These are phyloP conservation scores for Flueggea neowawraea DNA, from an alignment of 441 rosid species.

Conservation along the genomic window DNA sequence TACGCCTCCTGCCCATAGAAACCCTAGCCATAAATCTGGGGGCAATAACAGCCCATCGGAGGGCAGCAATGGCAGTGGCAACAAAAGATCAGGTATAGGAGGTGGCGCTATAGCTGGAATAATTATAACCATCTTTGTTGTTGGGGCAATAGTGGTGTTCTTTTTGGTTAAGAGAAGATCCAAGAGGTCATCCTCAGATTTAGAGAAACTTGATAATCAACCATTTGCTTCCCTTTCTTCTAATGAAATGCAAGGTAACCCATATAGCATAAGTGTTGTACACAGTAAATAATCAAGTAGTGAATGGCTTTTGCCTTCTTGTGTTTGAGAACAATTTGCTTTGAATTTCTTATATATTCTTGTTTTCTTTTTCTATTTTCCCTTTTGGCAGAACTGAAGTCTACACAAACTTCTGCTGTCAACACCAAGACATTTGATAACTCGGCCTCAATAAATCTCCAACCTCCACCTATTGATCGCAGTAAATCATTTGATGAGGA, in stretches of 20 bases:
- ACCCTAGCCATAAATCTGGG: conserved; percentile 47
- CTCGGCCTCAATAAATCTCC: conserved; percentile 66
- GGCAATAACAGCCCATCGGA: conserved; percentile 38
- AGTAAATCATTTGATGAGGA: conserved; percentile 86
- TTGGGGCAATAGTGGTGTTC: conserved; percentile 70
- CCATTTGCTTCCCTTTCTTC: conserved; percentile 70
- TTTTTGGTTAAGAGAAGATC: conserved; percentile 74
- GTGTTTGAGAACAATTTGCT: not conserved
- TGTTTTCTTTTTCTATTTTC: not conserved
- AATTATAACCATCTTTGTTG: conserved; percentile 72
- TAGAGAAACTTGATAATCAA: conserved; percentile 71
- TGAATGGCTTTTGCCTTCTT: not conserved
- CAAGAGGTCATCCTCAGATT: conserved; percentile 57
- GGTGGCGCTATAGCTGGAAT: conserved; percentile 98
- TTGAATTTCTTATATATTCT: not conserved
- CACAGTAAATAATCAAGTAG: not conserved
- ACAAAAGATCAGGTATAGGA: conserved; percentile 80
- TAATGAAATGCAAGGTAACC: conserved; percentile 60
- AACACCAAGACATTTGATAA: conserved; percentile 65
- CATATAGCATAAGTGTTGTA: too few species aligned
- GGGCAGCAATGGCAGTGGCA: conserved; percentile 33
- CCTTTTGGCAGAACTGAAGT: conserved; percentile 64
- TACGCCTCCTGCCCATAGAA: conserved; percentile 63
- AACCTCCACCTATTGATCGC: conserved; percentile 89
- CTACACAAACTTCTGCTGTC: conserved; percentile 45